Evolutionary conservation across 306 rosid genomes (phyloP), one percentile per base, ranked within the genome.

Genomic region (Trifolium pratense): DNA sequence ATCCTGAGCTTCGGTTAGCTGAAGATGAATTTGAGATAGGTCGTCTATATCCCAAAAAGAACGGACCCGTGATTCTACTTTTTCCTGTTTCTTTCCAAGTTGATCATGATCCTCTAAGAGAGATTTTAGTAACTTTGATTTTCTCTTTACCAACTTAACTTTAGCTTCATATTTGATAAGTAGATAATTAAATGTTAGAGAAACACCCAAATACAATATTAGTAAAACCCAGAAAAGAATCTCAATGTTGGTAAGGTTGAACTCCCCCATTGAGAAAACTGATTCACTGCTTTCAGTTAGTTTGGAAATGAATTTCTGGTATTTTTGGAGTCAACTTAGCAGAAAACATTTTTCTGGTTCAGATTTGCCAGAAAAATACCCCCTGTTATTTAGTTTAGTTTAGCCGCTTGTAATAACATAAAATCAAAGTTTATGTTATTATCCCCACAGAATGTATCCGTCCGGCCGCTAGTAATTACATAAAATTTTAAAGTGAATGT

Each of bases 111-210:
- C 85, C 16, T 58, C 10, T 17, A 12, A 4, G 34, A 80, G 63
- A 37, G 79, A 70, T 20, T 56, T 3, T 23, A 80, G 57, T 20
- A 63, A 45, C 68, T 49, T 18, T 52, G 51, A 32, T 51, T 70
- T 56, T 52, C 66, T 84, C 51, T 53, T 4, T 42, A 84, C 70
- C 85, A 83, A 74, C 32, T 70, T 59, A 42, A 74, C 75, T 43
- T 65, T 71, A 4, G 69, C 42, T 64, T 68, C 49, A 6, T 61
- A 11, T 67, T 10, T 58, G 46, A 21, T 21, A 49, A 76, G 32
- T 0, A 0, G 0, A 32, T 4, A 0, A 31, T 56, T 15, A 3
- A 55, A 20, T 36, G 0, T 0, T 31, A 17, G 3, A 21, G 72
- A 31, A 32, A 53, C 9, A 32, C 55, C n/a, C 15, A 12, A 10